Evolutionary conservation across 2,329 filamentous ascomycete species (phyloP), one percentile per base, ranked within the genome.

Genomic region (Cercospora berteroae): DNA sequence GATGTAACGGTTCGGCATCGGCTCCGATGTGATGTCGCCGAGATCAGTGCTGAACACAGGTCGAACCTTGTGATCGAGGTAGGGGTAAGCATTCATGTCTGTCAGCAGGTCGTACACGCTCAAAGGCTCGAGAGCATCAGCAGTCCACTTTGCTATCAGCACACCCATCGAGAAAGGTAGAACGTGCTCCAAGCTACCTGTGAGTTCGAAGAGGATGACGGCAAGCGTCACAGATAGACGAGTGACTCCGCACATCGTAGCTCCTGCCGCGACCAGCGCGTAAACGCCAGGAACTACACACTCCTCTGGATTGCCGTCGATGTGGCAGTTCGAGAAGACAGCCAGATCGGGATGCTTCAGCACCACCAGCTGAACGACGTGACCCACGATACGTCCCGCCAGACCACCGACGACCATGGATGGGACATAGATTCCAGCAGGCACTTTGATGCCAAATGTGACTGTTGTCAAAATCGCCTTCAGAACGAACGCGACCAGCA

Each of bases 221-320:
- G 93, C 94, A 8, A 99, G 84, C 0, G 95, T 98, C 23, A 99
- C 92, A 0, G 94, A 97, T 1, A 99, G 81, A 60, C 95, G 87
- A 1, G 95, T 99, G 2, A 98, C 95, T 60, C 95, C 95, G 72
- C 94, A 98, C 95, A 99, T 98, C 33, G 94, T 97, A 1, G 95
- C 93, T 16, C 95, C 95, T 52, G 95, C 95, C 16, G 94, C 94
- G 66, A 97, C 93, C 67, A 99, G 86, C 1, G 93, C 95, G 77
- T 99, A 99, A 0, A 98, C 93, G n/a, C 95, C 95, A 0, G 95
- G 95, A 58, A 96, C 94, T 58, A 99, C 92, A 77, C 95, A 98
- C 1, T 90, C 90, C 67, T 92, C 90, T 33, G 91, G 88, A 44
- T 88, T 84, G 13, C 81, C 87, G 62, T 86, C 84, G 6, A 87